Evolutionary conservation across 2,329 filamentous ascomycete genomes (phyloP).

Genomic region (Fusarium ramigenum): DNA sequence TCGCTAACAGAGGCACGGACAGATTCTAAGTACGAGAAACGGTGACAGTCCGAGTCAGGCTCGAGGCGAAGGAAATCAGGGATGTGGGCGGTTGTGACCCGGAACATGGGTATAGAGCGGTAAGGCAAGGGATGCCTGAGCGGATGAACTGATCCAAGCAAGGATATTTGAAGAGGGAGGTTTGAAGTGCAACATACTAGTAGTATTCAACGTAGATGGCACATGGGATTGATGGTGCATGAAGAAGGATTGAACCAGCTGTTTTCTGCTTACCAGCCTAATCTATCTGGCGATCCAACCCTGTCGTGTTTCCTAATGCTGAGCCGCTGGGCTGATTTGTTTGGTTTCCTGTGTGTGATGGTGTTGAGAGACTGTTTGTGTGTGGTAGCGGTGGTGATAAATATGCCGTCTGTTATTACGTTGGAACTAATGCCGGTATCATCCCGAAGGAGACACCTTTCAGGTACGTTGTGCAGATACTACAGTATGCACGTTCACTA

Average conservation of each 20-base stretch:
- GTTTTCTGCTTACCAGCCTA: neutral
- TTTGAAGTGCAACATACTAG: neutral
- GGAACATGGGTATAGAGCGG: conserved; percentile 20
- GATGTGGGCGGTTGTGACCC: neutral
- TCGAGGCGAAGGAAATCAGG: neutral
- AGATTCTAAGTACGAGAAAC: conserved; percentile 10
- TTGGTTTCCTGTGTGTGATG: neutral
- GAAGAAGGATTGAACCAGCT: conserved; percentile 16
- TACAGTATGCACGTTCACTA: neutral
- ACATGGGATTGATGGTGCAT: conserved; percentile 13
- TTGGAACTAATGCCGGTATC: conserved; percentile 8
- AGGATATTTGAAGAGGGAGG: conserved; percentile 10
- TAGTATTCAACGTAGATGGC: neutral
- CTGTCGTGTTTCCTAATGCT: neutral
- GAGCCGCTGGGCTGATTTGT: neutral
- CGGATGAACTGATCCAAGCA: conserved; percentile 35
- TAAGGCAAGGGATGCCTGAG: conserved; percentile 1
- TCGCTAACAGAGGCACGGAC: neutral
- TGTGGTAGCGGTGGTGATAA: neutral
- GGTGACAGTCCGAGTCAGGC: conserved; percentile 11
- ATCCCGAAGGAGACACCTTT: conserved; percentile 19
- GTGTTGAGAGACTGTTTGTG: neutral
- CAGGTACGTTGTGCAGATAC: conserved; percentile 29
- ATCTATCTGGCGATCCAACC: neutral
- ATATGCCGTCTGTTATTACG: neutral